A percentile compares a stretch with the other conserved stretches of the same genome.
Evolutionary conservation across 495 filamentous ascomycete genomes (phyloP).

Genomic region (Xylaria palmicola): DNA sequence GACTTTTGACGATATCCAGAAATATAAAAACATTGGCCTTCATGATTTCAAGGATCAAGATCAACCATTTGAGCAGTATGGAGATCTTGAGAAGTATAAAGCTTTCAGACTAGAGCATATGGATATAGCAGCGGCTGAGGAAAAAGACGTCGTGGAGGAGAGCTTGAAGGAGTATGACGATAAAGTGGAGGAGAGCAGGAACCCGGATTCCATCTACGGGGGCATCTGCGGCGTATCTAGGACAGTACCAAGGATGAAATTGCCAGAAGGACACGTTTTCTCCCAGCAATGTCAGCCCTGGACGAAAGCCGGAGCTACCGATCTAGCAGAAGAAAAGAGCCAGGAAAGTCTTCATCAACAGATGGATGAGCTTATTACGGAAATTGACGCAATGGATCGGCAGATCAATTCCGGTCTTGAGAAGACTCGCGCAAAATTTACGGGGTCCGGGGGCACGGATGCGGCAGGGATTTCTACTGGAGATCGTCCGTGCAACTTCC

Average conservation of each 20-base stretch:
- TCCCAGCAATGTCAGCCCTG: neutral
- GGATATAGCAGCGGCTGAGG: slow-evolving; percentile 7
- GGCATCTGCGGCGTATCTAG: neutral
- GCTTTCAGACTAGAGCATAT: slow-evolving; percentile 22
- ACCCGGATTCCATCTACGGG: neutral
- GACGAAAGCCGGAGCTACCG: neutral
- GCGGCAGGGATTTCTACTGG: slow-evolving; percentile 12
- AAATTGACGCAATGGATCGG: slow-evolving; percentile 18
- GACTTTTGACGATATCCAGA: slow-evolving; percentile 30
- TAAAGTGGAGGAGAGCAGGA: slow-evolving; percentile 12
- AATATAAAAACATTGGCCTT: slow-evolving; percentile 32
- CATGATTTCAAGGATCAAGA: slow-evolving; percentile 31
- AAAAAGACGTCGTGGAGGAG: slow-evolving; percentile 26
- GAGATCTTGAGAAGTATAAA: slow-evolving; percentile 32
- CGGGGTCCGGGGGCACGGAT: slow-evolving; percentile 4
- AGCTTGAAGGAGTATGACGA: slow-evolving; percentile 29
- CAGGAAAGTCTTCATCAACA: slow-evolving; percentile 11
- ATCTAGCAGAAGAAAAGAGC: neutral
- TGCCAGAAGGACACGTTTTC: slow-evolving; percentile 4
- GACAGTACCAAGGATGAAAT: slow-evolving; percentile 6
- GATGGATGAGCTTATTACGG: slow-evolving; percentile 14
- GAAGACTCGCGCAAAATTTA: slow-evolving; percentile 18
- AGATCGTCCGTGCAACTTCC: no score
- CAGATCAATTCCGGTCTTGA: slow-evolving; percentile 26
- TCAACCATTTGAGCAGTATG: slow-evolving; percentile 25